Evolutionary conservation across 1,139 yeast genomes (phyloP), one percentile per base, ranked within the genome.

Genomic region (Pichia sp.): DNA sequence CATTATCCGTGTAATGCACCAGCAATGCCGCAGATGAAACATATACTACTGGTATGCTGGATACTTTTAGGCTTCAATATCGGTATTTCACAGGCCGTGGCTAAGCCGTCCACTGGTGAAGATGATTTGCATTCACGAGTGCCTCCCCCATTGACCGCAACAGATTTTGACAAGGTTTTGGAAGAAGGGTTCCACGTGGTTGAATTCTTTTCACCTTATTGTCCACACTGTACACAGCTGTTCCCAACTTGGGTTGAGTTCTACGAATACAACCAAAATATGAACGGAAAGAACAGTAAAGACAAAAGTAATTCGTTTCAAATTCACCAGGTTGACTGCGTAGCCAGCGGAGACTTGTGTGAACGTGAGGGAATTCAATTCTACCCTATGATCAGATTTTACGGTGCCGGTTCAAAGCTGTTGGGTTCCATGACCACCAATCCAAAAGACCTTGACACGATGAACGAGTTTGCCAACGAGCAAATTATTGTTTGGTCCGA

Each of bases 301-400:
- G 40, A 8, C 3, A 29, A 32, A 15, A 29, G 16, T 15, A 11
- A 11, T 6, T 31, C 36, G 3, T 75, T 85, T 34, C 74, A 74
- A 13, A 80, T 86, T 79, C 74, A 78, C 55, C 93, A 86, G 65
- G 92, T 87, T 26, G 80, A 87, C 65, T 87, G 95, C 72, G 75
- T 84, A 23, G 84, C 78, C 50, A 79, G 81, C 66, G 92, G 90
- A 10, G 93, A 87, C 67, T 72, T 87, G 52, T 87, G 95, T 69
- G 76, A 72, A 15, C 71, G 82, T 30, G 90, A 87, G 68, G 74
- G 75, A 10, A 77, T 87, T 46, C 66, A 59, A 19, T 74, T 72
- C 36, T 87, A 77, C 62, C 95, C 95, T 10, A 72, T 74, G 47
- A 70, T 87, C 42, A 72, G 85, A 56, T 70, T 87, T 8, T 87